These are phyloP conservation scores for Platismatia glauca DNA, from an alignment of 495 filamentous ascomycete genomes.

Conservation along the genomic window DNA sequence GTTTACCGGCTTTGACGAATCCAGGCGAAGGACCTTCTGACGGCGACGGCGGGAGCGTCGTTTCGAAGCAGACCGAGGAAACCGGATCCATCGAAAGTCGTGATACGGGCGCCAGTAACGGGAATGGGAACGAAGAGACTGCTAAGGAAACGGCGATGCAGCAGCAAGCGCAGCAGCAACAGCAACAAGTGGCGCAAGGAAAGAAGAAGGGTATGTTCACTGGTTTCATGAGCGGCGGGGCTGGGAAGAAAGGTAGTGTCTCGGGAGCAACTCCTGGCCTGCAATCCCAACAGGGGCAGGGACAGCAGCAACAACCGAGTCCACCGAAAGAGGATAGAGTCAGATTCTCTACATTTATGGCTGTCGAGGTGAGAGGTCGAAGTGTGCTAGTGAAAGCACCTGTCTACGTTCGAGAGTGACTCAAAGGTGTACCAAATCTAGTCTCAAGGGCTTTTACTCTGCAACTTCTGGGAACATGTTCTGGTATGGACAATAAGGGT, in stretches of 20 bases:
- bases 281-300: conserved; percentile 28
- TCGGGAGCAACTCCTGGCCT: conserved; percentile 20
- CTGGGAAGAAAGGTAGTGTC: conserved; percentile 18
- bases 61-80: conserved; percentile 22
- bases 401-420: conserved; percentile 51
- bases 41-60: conserved; percentile 37
- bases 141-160: background rate
- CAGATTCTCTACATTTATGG: conserved; percentile 76
- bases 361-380: conserved; percentile 73
- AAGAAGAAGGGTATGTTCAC: conserved; percentile 45
- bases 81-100: conserved; percentile 33
- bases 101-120: conserved; percentile 25
- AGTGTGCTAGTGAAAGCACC: conserved; percentile 84
- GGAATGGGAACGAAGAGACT: conserved; percentile 11
- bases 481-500: background rate
- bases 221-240: conserved; percentile 38
- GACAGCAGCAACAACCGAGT: conserved; percentile 26
- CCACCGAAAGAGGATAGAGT: conserved; percentile 49
- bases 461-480: background rate
- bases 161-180: conserved; percentile 11
- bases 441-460: background rate
- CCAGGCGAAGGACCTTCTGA: conserved; percentile 38
- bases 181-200: conserved; percentile 16
- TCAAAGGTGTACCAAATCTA: background rate
- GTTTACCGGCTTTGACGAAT: conserved; percentile 60